These are phyloP conservation scores for Raphanus raphanistrum DNA, from an alignment of 345 rosid species.

Conservation along the genomic window DNA sequence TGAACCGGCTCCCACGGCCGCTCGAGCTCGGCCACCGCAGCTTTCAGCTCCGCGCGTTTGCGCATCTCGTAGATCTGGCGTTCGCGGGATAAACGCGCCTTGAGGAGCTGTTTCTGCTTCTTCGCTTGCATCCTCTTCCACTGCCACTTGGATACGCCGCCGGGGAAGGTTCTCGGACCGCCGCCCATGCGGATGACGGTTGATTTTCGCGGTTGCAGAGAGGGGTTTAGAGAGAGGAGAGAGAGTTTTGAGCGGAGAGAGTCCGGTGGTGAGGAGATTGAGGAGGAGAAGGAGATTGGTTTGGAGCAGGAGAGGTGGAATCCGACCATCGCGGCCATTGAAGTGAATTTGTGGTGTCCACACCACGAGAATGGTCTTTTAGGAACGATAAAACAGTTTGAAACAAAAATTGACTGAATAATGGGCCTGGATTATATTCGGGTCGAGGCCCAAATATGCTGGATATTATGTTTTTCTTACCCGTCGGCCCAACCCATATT, in stretches of 20 bases:
- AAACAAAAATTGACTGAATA: neutral
- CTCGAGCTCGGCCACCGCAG: slow-evolving; percentile 83
- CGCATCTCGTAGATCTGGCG: slow-evolving; percentile 92
- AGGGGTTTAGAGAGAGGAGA: slow-evolving; percentile 37
- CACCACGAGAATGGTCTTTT: neutral
- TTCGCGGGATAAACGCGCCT: slow-evolving; percentile 71
- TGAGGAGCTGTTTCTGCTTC: slow-evolving; percentile 83
- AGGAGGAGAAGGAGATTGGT: slow-evolving; percentile 47
- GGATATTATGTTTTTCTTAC: neutral
- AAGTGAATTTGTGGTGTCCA: neutral
- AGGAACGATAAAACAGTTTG: neutral
- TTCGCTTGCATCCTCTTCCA: slow-evolving; percentile 95
- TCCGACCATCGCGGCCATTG: slow-evolving; percentile 35
- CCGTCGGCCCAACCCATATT: neutral
- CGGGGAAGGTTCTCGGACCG: slow-evolving; percentile 81
- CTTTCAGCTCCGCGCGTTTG: slow-evolving; percentile 85
- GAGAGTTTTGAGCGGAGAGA: slow-evolving; percentile 39
- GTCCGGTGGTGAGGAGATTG: slow-evolving; percentile 30
- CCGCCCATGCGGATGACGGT: slow-evolving; percentile 82
- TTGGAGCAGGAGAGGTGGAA: slow-evolving; percentile 28
- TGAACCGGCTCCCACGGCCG: slow-evolving; percentile 85
- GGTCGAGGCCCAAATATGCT: neutral
- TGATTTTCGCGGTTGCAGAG: slow-evolving; percentile 31
- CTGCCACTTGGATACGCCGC: slow-evolving; percentile 88
- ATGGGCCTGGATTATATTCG: neutral